Percentiles rank a stretch among this genome's conserved stretches.
phyloP scores from a whole-genome alignment of 2,329 filamentous ascomycete species.

The Dichotomopilus funicola region DNA sequence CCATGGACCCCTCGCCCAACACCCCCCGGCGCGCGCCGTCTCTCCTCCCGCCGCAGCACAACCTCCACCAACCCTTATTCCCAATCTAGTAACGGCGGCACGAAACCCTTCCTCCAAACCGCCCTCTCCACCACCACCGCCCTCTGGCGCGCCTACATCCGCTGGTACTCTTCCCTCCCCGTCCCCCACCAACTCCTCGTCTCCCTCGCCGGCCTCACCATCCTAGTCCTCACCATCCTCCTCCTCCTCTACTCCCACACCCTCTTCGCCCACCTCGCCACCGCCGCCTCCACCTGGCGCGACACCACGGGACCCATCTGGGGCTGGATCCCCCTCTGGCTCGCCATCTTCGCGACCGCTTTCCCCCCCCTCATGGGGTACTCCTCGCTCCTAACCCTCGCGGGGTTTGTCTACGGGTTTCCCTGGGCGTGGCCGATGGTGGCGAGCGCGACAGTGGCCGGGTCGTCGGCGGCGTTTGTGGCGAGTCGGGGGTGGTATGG shows the following conservation, averaged over 20 bases:
- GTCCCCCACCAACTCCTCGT: constrained; percentile 34
- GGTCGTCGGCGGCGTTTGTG: constrained; percentile 73
- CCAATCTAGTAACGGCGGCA: no score
- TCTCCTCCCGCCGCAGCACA: constrained; percentile 10
- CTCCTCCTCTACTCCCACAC: constrained; percentile 72
- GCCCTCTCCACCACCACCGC: constrained; percentile 1
- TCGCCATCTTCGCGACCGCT: constrained; percentile 65
- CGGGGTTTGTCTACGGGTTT: constrained; percentile 52
- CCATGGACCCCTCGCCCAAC: constrained; percentile 11
- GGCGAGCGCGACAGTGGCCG: constrained; percentile 68
- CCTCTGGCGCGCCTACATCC: constrained; percentile 3
- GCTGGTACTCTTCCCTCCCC: constrained; percentile 16
- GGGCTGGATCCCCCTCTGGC: constrained; percentile 73
- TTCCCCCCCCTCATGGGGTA: constrained; percentile 89
- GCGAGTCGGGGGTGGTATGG: constrained; percentile 73
- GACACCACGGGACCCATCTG: constrained; percentile 60
- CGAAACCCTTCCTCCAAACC: background rate
- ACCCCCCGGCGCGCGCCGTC: constrained; percentile 8
- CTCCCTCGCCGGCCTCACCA: constrained; percentile 41
- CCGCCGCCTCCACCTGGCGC: constrained; percentile 71
- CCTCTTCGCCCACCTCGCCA: constrained; percentile 70
- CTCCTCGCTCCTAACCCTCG: constrained; percentile 58
- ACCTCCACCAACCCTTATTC: background rate
- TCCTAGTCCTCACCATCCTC: constrained; percentile 54
- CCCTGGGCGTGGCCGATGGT: constrained; percentile 73